These are phyloP conservation scores for Petunia hybrid DNA, from an alignment of 305 asterid species.

Conservation along the genomic window DNA sequence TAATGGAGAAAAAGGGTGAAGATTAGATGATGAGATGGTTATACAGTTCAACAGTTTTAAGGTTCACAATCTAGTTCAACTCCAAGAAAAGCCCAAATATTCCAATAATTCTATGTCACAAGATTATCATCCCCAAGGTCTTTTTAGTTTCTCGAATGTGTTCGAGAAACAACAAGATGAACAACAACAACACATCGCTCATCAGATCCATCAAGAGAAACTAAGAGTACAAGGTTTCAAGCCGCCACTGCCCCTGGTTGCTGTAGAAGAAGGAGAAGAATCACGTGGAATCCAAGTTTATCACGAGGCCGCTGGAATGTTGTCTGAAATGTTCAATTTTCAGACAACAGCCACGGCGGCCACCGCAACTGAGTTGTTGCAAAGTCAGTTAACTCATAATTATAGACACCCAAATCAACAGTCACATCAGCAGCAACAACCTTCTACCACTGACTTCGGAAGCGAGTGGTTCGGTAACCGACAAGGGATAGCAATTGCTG, in stretches of 20 bases:
- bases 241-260: slow-evolving; percentile 54
- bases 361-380: slow-evolving; percentile 53
- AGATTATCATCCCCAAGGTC: slow-evolving; percentile 72
- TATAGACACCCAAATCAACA: slow-evolving; percentile 51
- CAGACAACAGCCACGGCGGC: slow-evolving; percentile 41
- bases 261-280: slow-evolving; percentile 67
- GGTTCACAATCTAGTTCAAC: slow-evolving; percentile 39
- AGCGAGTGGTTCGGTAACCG: slow-evolving; percentile 65
- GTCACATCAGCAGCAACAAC: slow-evolving; percentile 27
- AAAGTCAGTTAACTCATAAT: slow-evolving; percentile 59
- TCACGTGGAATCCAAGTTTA: slow-evolving; percentile 64
- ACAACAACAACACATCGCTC: slow-evolving; percentile 62
- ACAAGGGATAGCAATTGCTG: slow-evolving; percentile 46
- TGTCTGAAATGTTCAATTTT: slow-evolving; percentile 88
- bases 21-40: slow-evolving; percentile 8
- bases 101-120: slow-evolving; percentile 83
- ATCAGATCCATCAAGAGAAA: slow-evolving; percentile 89
- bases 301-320: slow-evolving; percentile 68
- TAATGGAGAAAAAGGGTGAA: slow-evolving; percentile 57
- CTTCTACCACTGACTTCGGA: slow-evolving; percentile 36
- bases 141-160: slow-evolving; percentile 79
- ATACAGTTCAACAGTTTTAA: not conserved
- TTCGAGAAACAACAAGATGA: slow-evolving; percentile 79
- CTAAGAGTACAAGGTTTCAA: slow-evolving; percentile 72
- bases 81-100: slow-evolving; percentile 45